Evolutionary conservation across 805 yeast species (phyloP), one percentile per base, ranked within the genome.

Genomic region (Schizosaccharomyces cryophilus): DNA sequence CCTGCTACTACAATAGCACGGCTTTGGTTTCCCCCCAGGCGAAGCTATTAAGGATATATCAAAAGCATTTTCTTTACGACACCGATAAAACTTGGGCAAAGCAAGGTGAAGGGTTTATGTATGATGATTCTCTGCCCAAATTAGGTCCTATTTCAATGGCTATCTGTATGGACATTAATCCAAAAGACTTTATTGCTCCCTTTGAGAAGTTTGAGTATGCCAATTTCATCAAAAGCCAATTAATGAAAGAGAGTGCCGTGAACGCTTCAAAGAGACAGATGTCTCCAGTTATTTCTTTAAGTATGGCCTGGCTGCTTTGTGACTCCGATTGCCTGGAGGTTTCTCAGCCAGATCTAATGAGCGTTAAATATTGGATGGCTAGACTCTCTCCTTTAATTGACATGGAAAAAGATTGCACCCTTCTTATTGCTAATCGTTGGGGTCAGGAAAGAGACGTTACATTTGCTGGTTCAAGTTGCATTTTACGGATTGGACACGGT

Each of bases 121-220:
- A 29, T 19, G 38, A 54, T 30, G 15, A 17, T 11, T 60, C 38
- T 4, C 5, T 54, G 5, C 26, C 24, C 2, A 24, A 30, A 5
- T 35, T 56, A 17, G 47, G 42, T 35, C 42, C 42, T 56, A 73
- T 84, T 1, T 76, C 82, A 42, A 74, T 89, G 61, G 97, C 96
- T 0, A 87, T 89, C 5, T 89, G 97, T 69, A 89, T 89, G 96
- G 97, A 89, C 71, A 70, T 89, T 64, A 88, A 86, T 69, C 95
- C 96, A 0, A 84, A 85, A 69, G 76, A 85, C 68, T 89, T 89
- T 69, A 74, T 78, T 64, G 87, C 95, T 1, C 88, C 94, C 0
- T 88, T 87, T 71, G 74, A 77, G 45, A 75, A 74, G 30, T 87
- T 78, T 68, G 96, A 89, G 69, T 86, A 85, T 70, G 77, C 89